Base-by-base conservation (phyloP, 345 rosid genomes). In the Ailanthus altissimus region DNA sequence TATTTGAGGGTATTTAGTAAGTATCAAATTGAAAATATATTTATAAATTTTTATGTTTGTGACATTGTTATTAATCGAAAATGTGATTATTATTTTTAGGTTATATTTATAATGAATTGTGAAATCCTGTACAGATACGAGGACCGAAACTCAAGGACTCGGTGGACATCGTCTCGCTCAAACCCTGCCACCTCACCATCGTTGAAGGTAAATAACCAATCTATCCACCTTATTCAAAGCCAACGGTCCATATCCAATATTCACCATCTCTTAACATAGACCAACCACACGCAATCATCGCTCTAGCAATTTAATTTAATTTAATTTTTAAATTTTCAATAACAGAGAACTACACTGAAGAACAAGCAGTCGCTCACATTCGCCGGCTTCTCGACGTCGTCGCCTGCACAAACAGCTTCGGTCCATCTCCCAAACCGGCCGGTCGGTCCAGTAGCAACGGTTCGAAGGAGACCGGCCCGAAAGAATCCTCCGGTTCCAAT, bases 321-420 rank as follows among this genome's bases (percentile, higher is more conserved):
- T 32, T 16, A 1, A 8, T 43, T 12, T 45, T 36, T 36, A 26
- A 3, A 42, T 0, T 25, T 66, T 21, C 43, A 4, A 21, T 36
- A 83, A 32, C 90, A 95, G 99, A 95, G 93, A 98, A 92, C 54
- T 95, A 93, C 74, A 82, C 85, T 5, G 93, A 93, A 80, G 97
- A 89, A 54, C 88, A 79, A 67, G 91, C 94, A 69, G 80, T 90
- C 67, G 85, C 89, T 40, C 97, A 93, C 86, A 86, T 93, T 56
- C 94, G 97, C 71, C 87, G 97, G 63, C 90, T 95, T 60, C 91
- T 95, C 26, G 98, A 95, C 86, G 90, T 95, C 60, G 93, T 93
- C 42, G 93, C 98, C 50, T 93, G 98, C 89, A 84, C 97, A 70
- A 91, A 90, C 81, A 82, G 85, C 72, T 95, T 93, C 82, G 88